phyloP scores from a whole-genome alignment of 1,284 basidiomycete species.

The Leccinum discolor region DNA sequence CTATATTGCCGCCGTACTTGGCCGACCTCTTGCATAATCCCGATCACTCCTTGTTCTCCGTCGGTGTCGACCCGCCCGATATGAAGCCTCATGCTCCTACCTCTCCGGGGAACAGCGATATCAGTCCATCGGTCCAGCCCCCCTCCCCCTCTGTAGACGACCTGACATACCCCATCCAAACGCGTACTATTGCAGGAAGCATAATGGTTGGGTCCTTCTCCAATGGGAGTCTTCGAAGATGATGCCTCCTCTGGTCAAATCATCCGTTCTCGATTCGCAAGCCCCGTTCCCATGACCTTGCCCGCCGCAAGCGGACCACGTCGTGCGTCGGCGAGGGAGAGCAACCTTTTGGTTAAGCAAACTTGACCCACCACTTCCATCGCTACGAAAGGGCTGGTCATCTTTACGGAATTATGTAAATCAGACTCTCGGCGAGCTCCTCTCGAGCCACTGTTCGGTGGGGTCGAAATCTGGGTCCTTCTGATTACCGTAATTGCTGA shows the following conservation, averaged over 20 bases:
- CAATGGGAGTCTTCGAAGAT: conserved; percentile 63
- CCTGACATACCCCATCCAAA: conserved; percentile 65
- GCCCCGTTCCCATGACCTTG: no score
- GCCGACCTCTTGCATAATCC: conserved; percentile 67
- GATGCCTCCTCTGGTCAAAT: conserved; percentile 57
- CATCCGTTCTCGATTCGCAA: conserved; percentile 37
- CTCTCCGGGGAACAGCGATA: conserved; percentile 21
- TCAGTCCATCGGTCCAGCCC: conserved; percentile 23
- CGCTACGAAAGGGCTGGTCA: no score
- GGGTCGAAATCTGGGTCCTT: no score
- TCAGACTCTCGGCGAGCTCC: no score
- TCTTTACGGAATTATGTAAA: no score
- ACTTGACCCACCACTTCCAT: no score
- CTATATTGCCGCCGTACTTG: conserved; percentile 65
- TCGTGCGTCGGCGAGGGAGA: no score
- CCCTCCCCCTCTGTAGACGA: conserved; percentile 46
- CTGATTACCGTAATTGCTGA: no score
- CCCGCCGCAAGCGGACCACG: no score
- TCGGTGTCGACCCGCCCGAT: conserved; percentile 46
- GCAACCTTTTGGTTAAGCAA: no score
- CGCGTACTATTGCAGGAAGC: conserved; percentile 76
- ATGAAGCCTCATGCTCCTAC: conserved; percentile 22
- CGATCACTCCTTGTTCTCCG: conserved; percentile 68
- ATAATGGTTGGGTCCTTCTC: conserved; percentile 79
- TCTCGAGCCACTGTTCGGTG: no score